These are phyloP conservation scores for Calonectria ilicicola DNA, from an alignment of 2,329 filamentous ascomycete species.

Conservation along the genomic window DNA sequence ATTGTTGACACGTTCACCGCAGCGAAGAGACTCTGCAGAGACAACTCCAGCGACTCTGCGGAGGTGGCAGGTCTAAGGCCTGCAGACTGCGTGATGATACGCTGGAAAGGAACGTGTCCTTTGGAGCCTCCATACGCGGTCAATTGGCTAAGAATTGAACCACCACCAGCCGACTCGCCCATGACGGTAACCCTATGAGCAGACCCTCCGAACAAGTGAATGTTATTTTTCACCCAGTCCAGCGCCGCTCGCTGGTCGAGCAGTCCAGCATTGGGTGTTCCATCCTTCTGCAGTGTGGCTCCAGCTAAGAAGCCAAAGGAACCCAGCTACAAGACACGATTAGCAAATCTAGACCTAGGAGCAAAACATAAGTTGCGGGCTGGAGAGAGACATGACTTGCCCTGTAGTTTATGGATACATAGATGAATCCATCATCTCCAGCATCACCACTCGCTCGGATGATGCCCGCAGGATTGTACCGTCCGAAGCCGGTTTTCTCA, in stretches of 20 bases:
- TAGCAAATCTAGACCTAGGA: background rate
- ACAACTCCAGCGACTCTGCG: background rate
- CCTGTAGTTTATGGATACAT: conserved; percentile 52
- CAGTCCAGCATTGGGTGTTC: conserved; percentile 51
- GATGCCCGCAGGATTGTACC: conserved; percentile 43
- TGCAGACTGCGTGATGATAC: background rate
- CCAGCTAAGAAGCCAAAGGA: conserved; percentile 54
- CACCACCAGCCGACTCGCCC: conserved; percentile 60
- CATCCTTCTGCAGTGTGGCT: conserved; percentile 47
- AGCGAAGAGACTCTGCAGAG: background rate
- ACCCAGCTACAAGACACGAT: conserved; percentile 39
- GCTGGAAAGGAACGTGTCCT: background rate
- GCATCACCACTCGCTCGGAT: conserved; percentile 23
- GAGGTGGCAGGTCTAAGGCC: background rate
- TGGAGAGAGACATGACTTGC: background rate
- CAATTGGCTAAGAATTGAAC: conserved; percentile 52
- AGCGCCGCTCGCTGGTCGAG: conserved; percentile 56
- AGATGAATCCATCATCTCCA: conserved; percentile 47
- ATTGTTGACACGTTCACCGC: background rate
- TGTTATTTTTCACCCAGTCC: conserved; percentile 59
- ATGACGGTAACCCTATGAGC: conserved; percentile 55
- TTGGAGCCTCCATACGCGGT: background rate
- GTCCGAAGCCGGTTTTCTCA: conserved; percentile 39
- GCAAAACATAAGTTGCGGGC: no score
- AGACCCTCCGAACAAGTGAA: conserved; percentile 58